phyloP scores from a whole-genome alignment of 768 basidiomycete species.

The Exidia glandulosa region DNA sequence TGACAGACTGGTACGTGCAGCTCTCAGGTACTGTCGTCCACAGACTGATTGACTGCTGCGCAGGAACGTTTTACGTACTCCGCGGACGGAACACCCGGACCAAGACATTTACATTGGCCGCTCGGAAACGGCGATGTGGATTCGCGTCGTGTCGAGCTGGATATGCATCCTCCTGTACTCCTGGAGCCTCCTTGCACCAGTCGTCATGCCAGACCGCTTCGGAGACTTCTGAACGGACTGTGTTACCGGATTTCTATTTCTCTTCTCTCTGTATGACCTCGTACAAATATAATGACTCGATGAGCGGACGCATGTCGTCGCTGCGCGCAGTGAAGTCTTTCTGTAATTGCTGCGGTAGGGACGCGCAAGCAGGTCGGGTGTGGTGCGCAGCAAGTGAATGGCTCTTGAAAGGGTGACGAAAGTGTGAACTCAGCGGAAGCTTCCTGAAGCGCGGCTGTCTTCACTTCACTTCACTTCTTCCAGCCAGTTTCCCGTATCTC shows the following conservation, averaged over 20 bases:
- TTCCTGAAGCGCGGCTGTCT: not conserved
- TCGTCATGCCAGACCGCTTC: slow-evolving; percentile 87
- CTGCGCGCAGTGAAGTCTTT: no score
- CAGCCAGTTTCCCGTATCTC: not conserved
- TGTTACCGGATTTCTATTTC: no score
- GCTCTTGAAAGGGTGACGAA: no score
- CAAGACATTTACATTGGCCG: slow-evolving; percentile 85
- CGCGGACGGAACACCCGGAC: slow-evolving; percentile 38
- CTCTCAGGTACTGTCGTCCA: not conserved
- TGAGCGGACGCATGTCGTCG: no score
- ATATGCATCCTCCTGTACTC: slow-evolving; percentile 76
- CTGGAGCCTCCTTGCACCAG: slow-evolving; percentile 83
- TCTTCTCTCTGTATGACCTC: no score
- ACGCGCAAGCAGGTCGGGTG: no score
- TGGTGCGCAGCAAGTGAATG: no score
- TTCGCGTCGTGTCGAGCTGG: slow-evolving; percentile 94
- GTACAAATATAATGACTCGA: no score
- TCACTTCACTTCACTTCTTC: not conserved
- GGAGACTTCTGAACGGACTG: no score
- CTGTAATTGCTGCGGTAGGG: no score
- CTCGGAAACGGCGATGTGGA: slow-evolving; percentile 98
- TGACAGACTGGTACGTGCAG: slow-evolving; percentile 84
- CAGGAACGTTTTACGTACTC: slow-evolving; percentile 12
- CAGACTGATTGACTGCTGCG: not conserved
- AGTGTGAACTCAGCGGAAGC: no score